Base-by-base conservation (phyloP, 768 basidiomycete genomes). In the Nidula microcarpa region DNA sequence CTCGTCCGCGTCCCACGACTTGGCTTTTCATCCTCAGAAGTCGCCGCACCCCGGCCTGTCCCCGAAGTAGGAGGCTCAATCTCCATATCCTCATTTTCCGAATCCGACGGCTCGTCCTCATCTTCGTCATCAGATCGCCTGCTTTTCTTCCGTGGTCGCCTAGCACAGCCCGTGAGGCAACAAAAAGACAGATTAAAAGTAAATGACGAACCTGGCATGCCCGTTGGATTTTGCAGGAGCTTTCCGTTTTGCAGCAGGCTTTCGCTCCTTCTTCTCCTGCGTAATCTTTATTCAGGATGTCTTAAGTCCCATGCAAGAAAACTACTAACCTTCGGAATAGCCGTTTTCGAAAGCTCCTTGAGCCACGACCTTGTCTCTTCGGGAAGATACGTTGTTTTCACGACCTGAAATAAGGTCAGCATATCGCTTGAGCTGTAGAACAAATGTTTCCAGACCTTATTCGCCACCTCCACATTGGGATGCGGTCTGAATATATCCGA, bases 401-500 rank as follows among this genome's bases (percentile, higher is more conserved):
- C 49, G 51, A 89, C 84, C 91, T 92, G 52, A 5, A 57, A 50
- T 4, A 6, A 18, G 32, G 17, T 18, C 23, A 9, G 23, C 11
- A 44, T 43, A 51, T 11, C 8, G 14, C n/a, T 33, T 17, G 34
- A 10, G 16, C 9, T 17, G 11, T 32, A 39, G 46, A 14, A 32
- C 16, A 43, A 17, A 10, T 43, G 30, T 16, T 18, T 43, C 11
- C 41, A 41, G 34, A 17, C 91, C 78, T 86, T 77, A 53, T 83
- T 82, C 0, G 80, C 80, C 0, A 81, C 81, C 43, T 89, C 91
- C 2, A 79, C 66, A 57, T 69, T 84, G 1, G 87, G 84, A 46
- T 94, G 72, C 1, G 85, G 72, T 32, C 84, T 80, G 55, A 98
- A 79, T 46, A 97, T 91, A 64, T 97, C 94, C 11, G 76, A 63